Evolutionary conservation across 805 yeast genomes (phyloP), one percentile per base, ranked within the genome.

Genomic region (Blastobotrys robertii): DNA sequence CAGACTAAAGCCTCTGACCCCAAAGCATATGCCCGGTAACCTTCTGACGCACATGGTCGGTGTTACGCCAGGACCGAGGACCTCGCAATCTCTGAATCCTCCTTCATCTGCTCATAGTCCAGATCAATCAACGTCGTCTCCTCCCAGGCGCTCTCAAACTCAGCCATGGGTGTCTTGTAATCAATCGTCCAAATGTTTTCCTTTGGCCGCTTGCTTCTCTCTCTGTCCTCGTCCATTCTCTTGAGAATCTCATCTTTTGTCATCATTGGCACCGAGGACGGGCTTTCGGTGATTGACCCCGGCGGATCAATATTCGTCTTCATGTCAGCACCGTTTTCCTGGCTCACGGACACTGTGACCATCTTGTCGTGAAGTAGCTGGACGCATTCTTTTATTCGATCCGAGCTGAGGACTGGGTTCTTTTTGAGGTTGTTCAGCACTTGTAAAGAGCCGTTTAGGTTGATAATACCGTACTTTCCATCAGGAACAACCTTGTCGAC

Each of bases 141-240:
- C 46, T 32, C 46, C 78, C 77, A 65, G 39, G 68, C 44, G 52
- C 59, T 49, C 48, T 71, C 73, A 68, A 80, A 69, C 67, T 80
- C 74, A 49, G 64, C 68, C 1, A 71, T 67, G 45, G 84, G 62
- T 29, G 68, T 70, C 15, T 36, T 34, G 15, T 51, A 41, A 25
- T 50, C 54, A 1, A 81, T 77, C 8, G 79, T 72, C 95, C 96
- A 86, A 15, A 78, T 67, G 8, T 72, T 75, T 54, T 90, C 97
- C 52, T 88, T 86, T 10, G 82, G 74, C 50, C 84, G 72, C 58
- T 90, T 90, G 55, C 85, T 37, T 34, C 95, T 68, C 58, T 90
- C 98, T 51, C 98, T 68, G 58, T 90, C 97, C 48, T 81, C 88
- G 58, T 90, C 97, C 80, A 90, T 86, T 46, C 97, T 67, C 31